Conservation (phyloP, 1,284 basidiomycete species). For the Sporisorium exsertum region DNA sequence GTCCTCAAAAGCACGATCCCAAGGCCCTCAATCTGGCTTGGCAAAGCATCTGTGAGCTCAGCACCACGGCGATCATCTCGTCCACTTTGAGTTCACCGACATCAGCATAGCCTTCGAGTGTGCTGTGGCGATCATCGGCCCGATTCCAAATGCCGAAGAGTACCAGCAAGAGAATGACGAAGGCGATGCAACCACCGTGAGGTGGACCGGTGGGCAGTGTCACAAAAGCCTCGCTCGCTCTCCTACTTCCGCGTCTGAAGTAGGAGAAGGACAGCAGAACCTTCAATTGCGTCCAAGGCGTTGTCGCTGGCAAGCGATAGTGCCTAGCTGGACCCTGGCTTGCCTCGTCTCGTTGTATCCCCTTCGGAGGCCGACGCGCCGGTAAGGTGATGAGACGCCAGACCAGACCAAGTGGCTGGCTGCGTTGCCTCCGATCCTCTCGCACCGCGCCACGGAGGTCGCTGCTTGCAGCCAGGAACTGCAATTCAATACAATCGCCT, state of each 20-base stretch:
- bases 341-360: not conserved
- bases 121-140: not conserved
- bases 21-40: not conserved
- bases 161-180: not conserved
- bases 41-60: not conserved
- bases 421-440: not conserved
- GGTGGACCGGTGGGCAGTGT: conserved; percentile 16
- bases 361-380: not conserved
- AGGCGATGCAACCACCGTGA: not conserved
- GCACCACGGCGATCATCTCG: not conserved
- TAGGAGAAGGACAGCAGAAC: not conserved
- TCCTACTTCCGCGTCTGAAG: not conserved
- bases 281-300: not conserved
- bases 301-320: not conserved
- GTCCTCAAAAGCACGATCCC: not conserved
- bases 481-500: too few species aligned
- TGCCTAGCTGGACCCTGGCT: not conserved
- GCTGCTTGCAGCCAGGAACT: not conserved
- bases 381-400: not conserved
- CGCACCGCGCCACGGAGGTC: not conserved
- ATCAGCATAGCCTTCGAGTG: conserved; percentile 1
- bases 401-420: not conserved
- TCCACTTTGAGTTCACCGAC: not conserved
- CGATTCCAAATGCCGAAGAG: not conserved
- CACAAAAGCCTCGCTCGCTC: not conserved